Base-by-base conservation (phyloP, 2,329 filamentous ascomycete species). In the Diaporthe ampelina region DNA sequence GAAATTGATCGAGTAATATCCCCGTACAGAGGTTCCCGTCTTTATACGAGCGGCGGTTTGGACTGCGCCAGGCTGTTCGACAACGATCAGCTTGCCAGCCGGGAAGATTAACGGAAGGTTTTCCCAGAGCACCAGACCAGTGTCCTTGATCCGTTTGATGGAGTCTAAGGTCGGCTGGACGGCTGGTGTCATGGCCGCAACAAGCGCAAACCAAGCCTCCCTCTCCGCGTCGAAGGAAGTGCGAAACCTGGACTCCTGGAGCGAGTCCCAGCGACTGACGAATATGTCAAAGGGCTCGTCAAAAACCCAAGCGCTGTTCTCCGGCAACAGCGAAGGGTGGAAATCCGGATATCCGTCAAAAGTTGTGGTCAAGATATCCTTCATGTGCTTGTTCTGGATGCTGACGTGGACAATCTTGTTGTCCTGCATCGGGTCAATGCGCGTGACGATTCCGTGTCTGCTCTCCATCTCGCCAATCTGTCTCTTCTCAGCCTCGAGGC, bases 301-400 rank as follows among this genome's bases (percentile, higher is more conserved):
- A 40, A 63, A 63, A 15, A 63, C 17, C 58, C 40, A 63, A 4
- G 58, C 40, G 58, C 24, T 63, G 58, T 45, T 8, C 58, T 63
- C 8, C 0, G 58, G 37, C 58, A 63, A 29, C 2, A 63, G 40
- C 17, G 58, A 63, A 9, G 58, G 5, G 10, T 63, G 40, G 9
- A 63, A 63, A 0, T 26, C 40, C 9, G 58, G 58, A 17, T 45
- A 63, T 3, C 17, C 58, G 10, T 63, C 37, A 45, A 63, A 63
- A 8, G 45, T 24, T 3, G 11, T 13, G 24, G 24, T n/a, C 58
- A 63, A 19, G 4, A 63, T 45, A 40, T 19, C 9, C 58, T 63
- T 45, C 40, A 63, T 63, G 24, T 63, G 58, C 24, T 29, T 29
- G 58, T 29, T 63, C 37, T 63, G 58, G 24, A 63, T 26, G 8